A percentile compares a stretch with the other conserved stretches of the same genome.
phyloP scores from a whole-genome alignment of 2,329 filamentous ascomycete species.

The Paracamarosporium sp. region DNA sequence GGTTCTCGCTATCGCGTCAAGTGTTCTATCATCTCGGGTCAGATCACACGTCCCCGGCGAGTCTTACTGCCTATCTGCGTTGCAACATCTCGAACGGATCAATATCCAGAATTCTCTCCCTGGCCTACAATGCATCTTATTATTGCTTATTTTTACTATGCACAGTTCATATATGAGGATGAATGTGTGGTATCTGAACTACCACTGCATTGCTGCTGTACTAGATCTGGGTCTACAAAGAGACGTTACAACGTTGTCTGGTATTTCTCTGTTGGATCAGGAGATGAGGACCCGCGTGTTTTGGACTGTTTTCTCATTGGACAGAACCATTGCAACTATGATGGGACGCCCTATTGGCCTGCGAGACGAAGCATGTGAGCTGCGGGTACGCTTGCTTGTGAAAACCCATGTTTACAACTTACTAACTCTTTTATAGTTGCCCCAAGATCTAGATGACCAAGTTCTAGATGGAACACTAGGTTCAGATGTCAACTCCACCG shows the following conservation, averaged over 20 bases:
- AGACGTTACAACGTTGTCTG: conserved; percentile 52
- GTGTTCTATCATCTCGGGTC: conserved; percentile 53
- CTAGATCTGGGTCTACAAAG: conserved; percentile 61
- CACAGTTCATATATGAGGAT: conserved; percentile 58
- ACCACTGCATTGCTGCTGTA: conserved; percentile 60
- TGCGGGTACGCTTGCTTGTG: conserved; percentile 1
- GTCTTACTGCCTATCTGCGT: conserved; percentile 57
- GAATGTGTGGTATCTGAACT: conserved; percentile 63
- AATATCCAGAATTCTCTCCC: conserved; percentile 58
- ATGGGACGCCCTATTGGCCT: conserved; percentile 64
- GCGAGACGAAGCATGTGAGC: conserved; percentile 56
- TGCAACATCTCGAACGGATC: conserved; percentile 55
- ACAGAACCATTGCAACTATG: conserved; percentile 61
- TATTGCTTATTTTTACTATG: conserved; percentile 58
- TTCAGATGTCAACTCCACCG: background rate
- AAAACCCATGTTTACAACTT: background rate
- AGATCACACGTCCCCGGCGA: conserved; percentile 56
- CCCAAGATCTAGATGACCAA: conserved; percentile 24
- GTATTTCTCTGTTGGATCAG: conserved; percentile 57
- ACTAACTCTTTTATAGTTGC: conserved; percentile 13
- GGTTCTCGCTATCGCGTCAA: conserved; percentile 60
- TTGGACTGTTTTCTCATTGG: conserved; percentile 61
- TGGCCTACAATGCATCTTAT: conserved; percentile 58
- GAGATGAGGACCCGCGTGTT: conserved; percentile 64
- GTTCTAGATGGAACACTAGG: conserved; percentile 1